A percentile compares a stretch with the other conserved stretches of the same genome.
Conservation (phyloP, 305 asterid species). For the Fraxinus xanthoxyloides region DNA sequence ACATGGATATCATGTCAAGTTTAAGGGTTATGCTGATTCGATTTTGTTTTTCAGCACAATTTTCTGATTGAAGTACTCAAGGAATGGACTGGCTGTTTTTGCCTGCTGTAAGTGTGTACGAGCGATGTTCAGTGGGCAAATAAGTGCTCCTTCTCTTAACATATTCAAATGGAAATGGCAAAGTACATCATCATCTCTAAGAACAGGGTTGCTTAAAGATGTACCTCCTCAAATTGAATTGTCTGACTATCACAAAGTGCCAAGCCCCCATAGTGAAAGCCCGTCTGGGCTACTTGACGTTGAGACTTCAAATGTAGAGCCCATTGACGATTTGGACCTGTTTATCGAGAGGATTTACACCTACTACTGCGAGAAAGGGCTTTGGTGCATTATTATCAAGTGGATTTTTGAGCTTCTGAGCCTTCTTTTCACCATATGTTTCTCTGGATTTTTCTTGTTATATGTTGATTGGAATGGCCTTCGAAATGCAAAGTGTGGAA, state of each 20-base stretch:
- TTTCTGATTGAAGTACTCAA: conserved; percentile 38
- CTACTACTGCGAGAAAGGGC: conserved; percentile 92
- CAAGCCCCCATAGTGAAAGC: conserved; percentile 85
- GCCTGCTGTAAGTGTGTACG: conserved; percentile 43
- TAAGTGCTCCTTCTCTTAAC: conserved; percentile 52
- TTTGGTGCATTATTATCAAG: conserved; percentile 86
- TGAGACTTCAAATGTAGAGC: conserved; percentile 63
- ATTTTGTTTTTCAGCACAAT: conserved; percentile 37
- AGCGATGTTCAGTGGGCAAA: conserved; percentile 85
- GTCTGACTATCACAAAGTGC: conserved; percentile 71
- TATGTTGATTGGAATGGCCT: conserved; percentile 96
- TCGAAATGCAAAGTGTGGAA: conserved; percentile 92
- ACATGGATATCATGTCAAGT: neutral
- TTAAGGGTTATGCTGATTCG: conserved; percentile 3
- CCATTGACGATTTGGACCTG: conserved; percentile 81
- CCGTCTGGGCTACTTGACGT: conserved; percentile 89
- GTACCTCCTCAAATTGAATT: conserved; percentile 74
- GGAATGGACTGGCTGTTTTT: conserved; percentile 56
- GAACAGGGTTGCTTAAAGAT: conserved; percentile 60
- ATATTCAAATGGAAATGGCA: conserved; percentile 67
- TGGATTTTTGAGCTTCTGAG: conserved; percentile 87
- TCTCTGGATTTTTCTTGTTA: conserved; percentile 82
- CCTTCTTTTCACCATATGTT: conserved; percentile 75
- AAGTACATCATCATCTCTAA: conserved; percentile 51
- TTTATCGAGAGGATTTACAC: conserved; percentile 88